Evolutionary conservation across 495 filamentous ascomycete genomes (phyloP), one percentile per base, ranked within the genome.

Genomic region (Aspergillus mulundensis): DNA sequence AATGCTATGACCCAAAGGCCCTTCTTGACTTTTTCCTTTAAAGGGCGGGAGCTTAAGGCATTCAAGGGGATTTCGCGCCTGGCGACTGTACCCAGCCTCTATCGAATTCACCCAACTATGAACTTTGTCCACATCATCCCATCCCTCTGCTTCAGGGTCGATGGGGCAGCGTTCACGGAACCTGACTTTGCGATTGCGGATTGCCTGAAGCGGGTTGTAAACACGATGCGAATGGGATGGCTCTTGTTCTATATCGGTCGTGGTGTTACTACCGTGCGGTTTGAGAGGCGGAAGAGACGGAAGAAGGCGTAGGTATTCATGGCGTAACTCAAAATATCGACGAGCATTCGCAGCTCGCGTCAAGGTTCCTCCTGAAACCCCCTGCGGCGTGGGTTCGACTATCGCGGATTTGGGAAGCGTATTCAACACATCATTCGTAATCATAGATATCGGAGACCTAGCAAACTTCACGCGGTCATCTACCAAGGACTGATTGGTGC

Each of bases 131-230:
- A 87, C 67, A 67, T 95, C 87, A 50, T 81, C 77, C 81, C 91
- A 97, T 1, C 87, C 87, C 48, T 87, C 82, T n/a, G 78, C 75
- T 42, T 87, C 83, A 15, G 85, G 78, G 62, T 92, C 83, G 34
- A 95, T 84, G 0, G 78, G 67, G 54, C 81, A 83, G 28, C 87
- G 77, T 66, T 91, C 87, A 23, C 89, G 78, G 50, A 86, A 84
- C 48, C 92, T 80, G 5, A 92, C 78, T 58, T 89, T 87, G 20
- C 91, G 80, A 62, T 97, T 95, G 18, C 92, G 84, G 46, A 96
- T 86, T 61, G 84, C 86, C 63, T 97, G 92, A 20, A 97, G 76
- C 5, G 91, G 92, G 66, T 97, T 93, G 61, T 96, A 96, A 1
- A 66, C 61, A 46, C 91, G 82, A 23, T 84, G 83, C 34, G 84